Conservation (phyloP, 306 rosid genomes). For the Cucurbita maxima region DNA sequence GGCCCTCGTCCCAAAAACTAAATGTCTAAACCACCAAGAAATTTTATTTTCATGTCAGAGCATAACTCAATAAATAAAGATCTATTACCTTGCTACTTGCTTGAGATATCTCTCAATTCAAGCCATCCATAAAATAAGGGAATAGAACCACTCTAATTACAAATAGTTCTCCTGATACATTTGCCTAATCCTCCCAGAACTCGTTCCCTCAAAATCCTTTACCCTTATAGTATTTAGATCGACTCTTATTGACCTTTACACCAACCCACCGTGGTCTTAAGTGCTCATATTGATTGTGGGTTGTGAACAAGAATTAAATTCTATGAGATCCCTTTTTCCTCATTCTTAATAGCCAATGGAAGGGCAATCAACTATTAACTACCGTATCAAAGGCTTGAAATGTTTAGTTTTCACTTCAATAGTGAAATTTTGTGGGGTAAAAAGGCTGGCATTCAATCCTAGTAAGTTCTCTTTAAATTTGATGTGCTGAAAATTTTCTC, state of each 20-base stretch:
- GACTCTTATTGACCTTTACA: not conserved
- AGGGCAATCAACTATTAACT: not conserved
- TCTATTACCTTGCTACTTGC: not conserved
- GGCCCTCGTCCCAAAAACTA: not conserved
- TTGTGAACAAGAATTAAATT: not conserved
- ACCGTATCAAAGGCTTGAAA: not conserved
- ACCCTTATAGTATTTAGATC: not conserved
- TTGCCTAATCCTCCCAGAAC: not conserved
- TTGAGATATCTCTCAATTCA: not conserved
- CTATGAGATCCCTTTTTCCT: not conserved
- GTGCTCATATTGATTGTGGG: not conserved
- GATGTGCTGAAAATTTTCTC: not conserved
- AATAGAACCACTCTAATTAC: not conserved
- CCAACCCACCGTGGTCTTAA: not conserved
- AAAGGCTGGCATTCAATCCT: not conserved
- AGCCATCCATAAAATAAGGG: not conserved
- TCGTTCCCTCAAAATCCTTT: not conserved
- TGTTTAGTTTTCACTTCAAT: not conserved
- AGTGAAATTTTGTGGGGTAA: not conserved
- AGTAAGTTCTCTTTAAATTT: not conserved
- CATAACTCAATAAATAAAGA: too few species aligned
- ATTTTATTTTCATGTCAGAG: too few species aligned
- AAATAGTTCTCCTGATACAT: not conserved
- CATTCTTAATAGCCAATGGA: not conserved
- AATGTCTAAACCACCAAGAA: not conserved